These are phyloP conservation scores for Dothistroma septosporum DNA, from an alignment of 2,329 filamentous ascomycete species.

Conservation along the genomic window DNA sequence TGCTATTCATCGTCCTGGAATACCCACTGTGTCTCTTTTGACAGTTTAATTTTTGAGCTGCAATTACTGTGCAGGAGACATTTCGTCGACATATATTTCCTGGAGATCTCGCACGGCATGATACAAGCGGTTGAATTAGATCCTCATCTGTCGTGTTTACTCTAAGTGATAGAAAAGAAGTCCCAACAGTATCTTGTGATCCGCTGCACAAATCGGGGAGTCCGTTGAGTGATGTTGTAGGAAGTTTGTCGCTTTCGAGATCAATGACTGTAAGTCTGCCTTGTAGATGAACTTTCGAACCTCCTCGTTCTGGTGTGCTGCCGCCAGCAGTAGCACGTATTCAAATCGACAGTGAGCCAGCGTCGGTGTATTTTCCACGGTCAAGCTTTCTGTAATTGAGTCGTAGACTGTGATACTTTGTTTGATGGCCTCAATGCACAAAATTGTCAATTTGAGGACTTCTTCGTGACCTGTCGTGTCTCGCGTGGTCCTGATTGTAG, in stretches of 20 bases:
- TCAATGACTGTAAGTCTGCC: slow-evolving; percentile 54
- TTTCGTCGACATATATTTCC: too few species aligned
- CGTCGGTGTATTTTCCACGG: slow-evolving; percentile 90
- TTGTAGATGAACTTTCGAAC: slow-evolving; percentile 56
- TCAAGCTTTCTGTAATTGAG: slow-evolving; percentile 60
- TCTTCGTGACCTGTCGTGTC: slow-evolving; percentile 10
- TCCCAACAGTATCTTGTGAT: background rate
- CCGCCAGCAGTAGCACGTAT: slow-evolving; percentile 78
- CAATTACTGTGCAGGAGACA: too few species aligned
- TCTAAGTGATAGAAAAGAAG: too few species aligned
- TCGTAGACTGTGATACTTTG: slow-evolving; percentile 79
- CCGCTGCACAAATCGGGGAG: slow-evolving; percentile 59
- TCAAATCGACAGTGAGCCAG: slow-evolving; percentile 94
- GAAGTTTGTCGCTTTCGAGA: slow-evolving; percentile 69
- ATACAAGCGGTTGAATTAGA: too few species aligned
- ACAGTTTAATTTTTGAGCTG: too few species aligned
- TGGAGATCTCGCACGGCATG: too few species aligned
- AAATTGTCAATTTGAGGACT: slow-evolving; percentile 26
- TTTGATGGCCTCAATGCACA: slow-evolving; percentile 67
- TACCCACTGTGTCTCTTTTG: too few species aligned
- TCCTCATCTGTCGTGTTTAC: too few species aligned
- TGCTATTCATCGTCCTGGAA: too few species aligned
- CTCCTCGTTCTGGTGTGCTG: slow-evolving; percentile 59
- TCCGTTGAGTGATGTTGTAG: slow-evolving; percentile 63
- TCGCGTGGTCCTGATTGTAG: slow-evolving; percentile 5